Conservation (phyloP, 2,329 filamentous ascomycete genomes). For the Beauveria medogensis region DNA sequence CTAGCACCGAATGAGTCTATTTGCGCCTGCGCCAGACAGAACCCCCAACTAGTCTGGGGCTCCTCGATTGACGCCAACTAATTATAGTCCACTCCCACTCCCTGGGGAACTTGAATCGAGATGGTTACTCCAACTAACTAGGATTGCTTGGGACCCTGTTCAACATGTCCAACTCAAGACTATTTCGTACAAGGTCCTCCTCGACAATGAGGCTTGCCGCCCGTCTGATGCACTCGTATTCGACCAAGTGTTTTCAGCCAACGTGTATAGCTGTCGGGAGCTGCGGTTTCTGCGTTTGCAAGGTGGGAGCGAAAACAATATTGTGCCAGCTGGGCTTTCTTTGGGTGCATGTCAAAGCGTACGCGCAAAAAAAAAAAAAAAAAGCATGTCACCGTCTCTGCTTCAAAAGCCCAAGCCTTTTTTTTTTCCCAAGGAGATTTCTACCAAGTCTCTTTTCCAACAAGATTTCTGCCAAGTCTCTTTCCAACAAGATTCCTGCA, state of each 20-base stretch:
- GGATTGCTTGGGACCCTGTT: too few relatives aligned
- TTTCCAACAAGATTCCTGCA: too few relatives aligned
- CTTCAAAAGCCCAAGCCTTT: neutral
- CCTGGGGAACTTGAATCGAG: too few relatives aligned
- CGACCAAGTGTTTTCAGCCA: neutral
- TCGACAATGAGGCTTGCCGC: neutral
- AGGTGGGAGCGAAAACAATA: neutral
- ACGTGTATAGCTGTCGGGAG: neutral
- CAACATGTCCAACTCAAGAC: neutral
- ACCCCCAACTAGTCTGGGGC: too few relatives aligned
- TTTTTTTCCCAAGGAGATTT: too few relatives aligned
- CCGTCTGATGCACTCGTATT: neutral
- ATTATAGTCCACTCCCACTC: too few relatives aligned
- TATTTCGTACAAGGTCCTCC: neutral
- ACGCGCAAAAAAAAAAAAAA: neutral
- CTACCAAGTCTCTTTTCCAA: too few relatives aligned
- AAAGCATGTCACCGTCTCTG: neutral
- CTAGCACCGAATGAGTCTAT: too few relatives aligned
- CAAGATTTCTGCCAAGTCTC: too few relatives aligned
- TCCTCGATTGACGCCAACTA: too few relatives aligned
- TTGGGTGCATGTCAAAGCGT: neutral
- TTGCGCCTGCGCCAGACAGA: too few relatives aligned
- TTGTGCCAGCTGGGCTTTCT: neutral
- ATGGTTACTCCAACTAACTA: too few relatives aligned
- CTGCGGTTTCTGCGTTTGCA: neutral